Evolutionary conservation across 164 flowering plant genomes (phyloP).

Genomic region (Dillenia suffruticosa): DNA sequence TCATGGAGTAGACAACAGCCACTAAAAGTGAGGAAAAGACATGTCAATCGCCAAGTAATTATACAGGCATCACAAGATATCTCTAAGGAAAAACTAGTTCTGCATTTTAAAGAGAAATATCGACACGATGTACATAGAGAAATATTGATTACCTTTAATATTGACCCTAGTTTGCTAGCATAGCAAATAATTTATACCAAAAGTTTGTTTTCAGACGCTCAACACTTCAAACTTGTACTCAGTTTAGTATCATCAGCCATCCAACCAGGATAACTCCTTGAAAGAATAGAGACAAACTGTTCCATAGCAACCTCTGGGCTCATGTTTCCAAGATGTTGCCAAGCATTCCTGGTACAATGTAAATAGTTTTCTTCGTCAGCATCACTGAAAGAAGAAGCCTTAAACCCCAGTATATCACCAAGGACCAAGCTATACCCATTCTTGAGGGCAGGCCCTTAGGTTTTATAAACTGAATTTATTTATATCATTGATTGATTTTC

Average conservation of each 20-base stretch:
- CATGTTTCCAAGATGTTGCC: constrained; percentile 63
- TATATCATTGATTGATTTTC: background rate
- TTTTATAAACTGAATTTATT: background rate
- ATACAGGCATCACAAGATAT: no score
- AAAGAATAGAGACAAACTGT: constrained; percentile 46
- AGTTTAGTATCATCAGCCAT: constrained; percentile 23
- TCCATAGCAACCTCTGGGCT: constrained; percentile 68
- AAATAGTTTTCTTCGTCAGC: constrained; percentile 45
- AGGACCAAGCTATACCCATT: constrained; percentile 59
- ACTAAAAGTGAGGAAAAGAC: no score
- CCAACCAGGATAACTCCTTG: constrained; percentile 45
- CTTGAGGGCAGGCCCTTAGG: constrained; percentile 21
- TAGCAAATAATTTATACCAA: no score
- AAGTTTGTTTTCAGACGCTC: no score
- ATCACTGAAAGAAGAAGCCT: constrained; percentile 73
- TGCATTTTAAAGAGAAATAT: no score
- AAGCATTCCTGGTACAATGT: constrained; percentile 83
- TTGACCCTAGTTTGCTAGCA: no score
- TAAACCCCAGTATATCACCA: constrained; percentile 63
- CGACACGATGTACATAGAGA: no score
- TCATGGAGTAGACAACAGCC: no score
- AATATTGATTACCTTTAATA: no score
- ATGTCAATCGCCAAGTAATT: no score
- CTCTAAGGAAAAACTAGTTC: no score
- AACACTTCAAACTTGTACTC: constrained; percentile 11